These are phyloP conservation scores for Phaeosphaeriaceae sp. DNA, from an alignment of 2,329 filamentous ascomycete species.

Conservation along the genomic window DNA sequence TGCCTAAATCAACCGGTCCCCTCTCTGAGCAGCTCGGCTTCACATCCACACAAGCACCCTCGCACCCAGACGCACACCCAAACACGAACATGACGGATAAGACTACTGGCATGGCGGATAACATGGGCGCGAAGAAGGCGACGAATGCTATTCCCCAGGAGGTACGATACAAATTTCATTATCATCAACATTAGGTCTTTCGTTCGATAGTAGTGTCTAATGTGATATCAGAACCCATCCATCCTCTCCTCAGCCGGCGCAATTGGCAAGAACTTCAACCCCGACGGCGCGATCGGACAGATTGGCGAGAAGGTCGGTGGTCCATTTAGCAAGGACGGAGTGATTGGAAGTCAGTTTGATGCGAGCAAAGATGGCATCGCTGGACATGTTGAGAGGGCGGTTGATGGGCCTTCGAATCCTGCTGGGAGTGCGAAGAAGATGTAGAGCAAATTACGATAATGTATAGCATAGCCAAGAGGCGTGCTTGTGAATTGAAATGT, in stretches of 20 bases:
- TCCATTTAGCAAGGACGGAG: constrained; percentile 55
- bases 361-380: constrained; percentile 61
- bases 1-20: constrained; percentile 34
- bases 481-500: background rate
- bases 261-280: constrained; percentile 63
- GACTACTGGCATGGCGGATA: constrained; percentile 32
- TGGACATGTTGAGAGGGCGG: constrained; percentile 59
- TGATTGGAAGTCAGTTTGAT: constrained; percentile 63
- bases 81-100: constrained; percentile 27
- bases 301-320: constrained; percentile 59
- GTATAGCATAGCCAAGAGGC: background rate
- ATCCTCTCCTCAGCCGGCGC: constrained; percentile 59
- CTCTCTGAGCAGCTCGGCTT: constrained; percentile 27
- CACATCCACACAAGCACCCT: constrained; percentile 13
- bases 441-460: background rate
- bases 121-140: constrained; percentile 35
- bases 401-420: constrained; percentile 51
- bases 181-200: too few relatives aligned
- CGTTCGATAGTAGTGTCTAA: too few relatives aligned
- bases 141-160: constrained; percentile 40
- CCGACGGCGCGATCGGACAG: constrained; percentile 59
- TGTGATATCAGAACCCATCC: constrained; percentile 41
- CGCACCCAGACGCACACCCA: constrained; percentile 4
- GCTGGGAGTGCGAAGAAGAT: constrained; percentile 35
- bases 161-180: constrained; percentile 7